A percentile compares a stretch with the other conserved stretches of the same genome.
Evolutionary conservation across 23 red algal species (phyloP).

Genomic region (Gracilaria caudata): DNA sequence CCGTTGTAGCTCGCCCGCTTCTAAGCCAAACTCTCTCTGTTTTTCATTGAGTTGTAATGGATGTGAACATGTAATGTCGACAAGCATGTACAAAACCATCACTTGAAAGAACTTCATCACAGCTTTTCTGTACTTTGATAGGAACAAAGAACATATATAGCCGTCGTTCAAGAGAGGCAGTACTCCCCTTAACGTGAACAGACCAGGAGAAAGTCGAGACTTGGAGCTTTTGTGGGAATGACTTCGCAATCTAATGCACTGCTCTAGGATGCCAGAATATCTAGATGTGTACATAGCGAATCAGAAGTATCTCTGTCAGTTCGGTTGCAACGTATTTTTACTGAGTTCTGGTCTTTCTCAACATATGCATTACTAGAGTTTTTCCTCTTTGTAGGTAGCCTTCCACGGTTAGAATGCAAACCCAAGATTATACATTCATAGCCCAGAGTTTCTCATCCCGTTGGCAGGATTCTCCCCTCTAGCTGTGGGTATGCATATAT

Average conservation of each 20-base stretch:
- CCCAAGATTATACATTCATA: no score
- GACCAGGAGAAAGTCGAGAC: background rate
- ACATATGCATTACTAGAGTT: no score
- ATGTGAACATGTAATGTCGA: background rate
- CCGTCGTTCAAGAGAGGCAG: background rate
- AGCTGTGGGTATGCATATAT: no score
- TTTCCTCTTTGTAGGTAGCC: no score
- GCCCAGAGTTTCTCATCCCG: no score
- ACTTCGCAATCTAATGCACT: background rate
- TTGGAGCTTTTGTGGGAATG: background rate
- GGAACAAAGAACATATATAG: background rate
- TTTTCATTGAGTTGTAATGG: background rate
- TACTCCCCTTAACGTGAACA: no score
- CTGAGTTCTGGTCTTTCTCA: no score
- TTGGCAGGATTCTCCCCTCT: no score
- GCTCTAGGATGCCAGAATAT: background rate
- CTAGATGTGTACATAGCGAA: background rate
- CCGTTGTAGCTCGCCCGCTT: background rate
- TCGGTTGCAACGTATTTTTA: no score
- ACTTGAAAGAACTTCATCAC: background rate
- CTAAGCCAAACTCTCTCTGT: background rate
- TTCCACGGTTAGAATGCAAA: no score
- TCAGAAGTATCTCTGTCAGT: no score
- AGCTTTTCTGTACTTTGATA: background rate
- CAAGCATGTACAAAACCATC: background rate